Evolutionary conservation across 768 basidiomycete genomes (phyloP).

Genomic region (Trametes cingulata): DNA sequence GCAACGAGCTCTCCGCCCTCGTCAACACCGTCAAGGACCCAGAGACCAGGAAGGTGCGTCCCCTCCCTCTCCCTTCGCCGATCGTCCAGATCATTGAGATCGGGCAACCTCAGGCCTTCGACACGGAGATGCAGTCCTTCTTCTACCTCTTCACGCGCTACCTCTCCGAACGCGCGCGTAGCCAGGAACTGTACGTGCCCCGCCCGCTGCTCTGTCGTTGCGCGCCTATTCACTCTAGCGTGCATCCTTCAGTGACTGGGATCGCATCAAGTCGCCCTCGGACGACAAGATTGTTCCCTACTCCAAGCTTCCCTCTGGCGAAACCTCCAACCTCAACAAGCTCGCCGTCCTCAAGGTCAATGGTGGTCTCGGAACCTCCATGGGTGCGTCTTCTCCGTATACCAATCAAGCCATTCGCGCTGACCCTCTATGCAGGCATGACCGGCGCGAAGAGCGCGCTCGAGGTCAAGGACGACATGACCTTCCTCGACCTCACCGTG

Average conservation of each 20-base stretch:
- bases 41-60: conserved; percentile 73
- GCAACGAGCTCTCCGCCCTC: conserved; percentile 95
- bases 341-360: conserved; percentile 95
- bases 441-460: conserved; percentile 90
- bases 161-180: conserved; percentile 49
- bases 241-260: conserved; percentile 30
- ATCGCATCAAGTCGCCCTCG: conserved; percentile 76
- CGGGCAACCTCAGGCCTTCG: conserved; percentile 63
- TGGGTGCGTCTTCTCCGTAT: conserved; percentile 52
- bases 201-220: not conserved
- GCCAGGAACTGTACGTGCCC: conserved; percentile 74
- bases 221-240: not conserved
- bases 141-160: conserved; percentile 96
- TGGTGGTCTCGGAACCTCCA: conserved; percentile 89
- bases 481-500: conserved; percentile 92
- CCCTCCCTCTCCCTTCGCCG: conserved; percentile 6
- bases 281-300: conserved; percentile 87
- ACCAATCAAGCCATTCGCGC: not conserved
- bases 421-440: conserved; percentile 57
- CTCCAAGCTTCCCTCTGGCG: conserved; percentile 60
- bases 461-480: conserved; percentile 97
- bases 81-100: conserved; percentile 13
- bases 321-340: conserved; percentile 77
- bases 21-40: conserved; percentile 83
- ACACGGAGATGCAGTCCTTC: conserved; percentile 95